These are phyloP conservation scores for Fusarium sp. DNA, from an alignment of 2,329 filamentous ascomycete genomes.

Conservation along the genomic window DNA sequence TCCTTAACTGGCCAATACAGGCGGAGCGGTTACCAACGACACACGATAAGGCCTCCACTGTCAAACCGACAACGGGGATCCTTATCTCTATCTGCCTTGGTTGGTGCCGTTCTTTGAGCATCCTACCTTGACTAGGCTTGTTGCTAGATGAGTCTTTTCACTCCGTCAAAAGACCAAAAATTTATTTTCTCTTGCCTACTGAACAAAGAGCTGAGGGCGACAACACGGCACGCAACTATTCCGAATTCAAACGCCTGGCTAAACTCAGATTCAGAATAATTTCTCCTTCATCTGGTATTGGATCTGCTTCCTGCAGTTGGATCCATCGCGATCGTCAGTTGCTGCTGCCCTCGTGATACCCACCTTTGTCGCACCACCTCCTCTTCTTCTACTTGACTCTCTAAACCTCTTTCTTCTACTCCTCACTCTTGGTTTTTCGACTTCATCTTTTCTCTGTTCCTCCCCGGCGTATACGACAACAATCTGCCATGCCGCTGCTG, in stretches of 20 bases:
- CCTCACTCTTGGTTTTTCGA: background rate
- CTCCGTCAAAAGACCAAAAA: background rate
- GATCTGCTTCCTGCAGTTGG: constrained; percentile 20
- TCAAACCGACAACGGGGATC: constrained; percentile 36
- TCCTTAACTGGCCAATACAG: constrained; percentile 44
- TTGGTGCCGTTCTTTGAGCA: constrained; percentile 4
- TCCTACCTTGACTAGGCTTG: background rate
- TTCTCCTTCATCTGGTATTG: constrained; percentile 5
- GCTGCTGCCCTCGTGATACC: constrained; percentile 42
- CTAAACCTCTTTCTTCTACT: constrained; percentile 3
- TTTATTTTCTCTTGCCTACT: background rate
- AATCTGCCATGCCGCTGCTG: constrained; percentile 50
- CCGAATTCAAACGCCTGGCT: background rate
- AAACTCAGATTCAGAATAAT: constrained; percentile 5
- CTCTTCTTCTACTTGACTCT: constrained; percentile 15
- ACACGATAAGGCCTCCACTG: constrained; percentile 38
- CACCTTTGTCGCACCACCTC: constrained; percentile 45
- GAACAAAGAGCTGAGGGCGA: background rate
- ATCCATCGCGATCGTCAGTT: constrained; percentile 23
- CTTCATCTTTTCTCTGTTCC: background rate
- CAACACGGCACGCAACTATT: background rate
- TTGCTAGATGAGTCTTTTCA: constrained; percentile 1
- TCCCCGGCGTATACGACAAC: constrained; percentile 8
- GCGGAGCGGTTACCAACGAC: constrained; percentile 38
- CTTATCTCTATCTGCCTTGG: constrained; percentile 30